Conservation (phyloP, 1,139 yeast genomes). For the Candida mesenterica region DNA sequence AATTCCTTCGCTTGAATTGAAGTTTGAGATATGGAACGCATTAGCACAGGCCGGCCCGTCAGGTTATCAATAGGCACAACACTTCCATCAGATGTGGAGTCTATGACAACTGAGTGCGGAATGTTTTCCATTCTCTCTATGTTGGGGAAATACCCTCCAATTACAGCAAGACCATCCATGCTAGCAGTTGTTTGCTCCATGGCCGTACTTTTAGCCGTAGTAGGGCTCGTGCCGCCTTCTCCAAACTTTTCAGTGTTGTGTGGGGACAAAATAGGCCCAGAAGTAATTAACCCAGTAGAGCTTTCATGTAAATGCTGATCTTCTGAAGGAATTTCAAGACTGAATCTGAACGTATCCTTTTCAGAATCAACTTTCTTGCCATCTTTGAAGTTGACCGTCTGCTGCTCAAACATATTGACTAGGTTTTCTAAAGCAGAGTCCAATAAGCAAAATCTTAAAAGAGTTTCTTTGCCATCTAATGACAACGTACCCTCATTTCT, state of each 20-base stretch:
- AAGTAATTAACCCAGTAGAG: slow-evolving; percentile 49
- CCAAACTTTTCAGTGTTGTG: slow-evolving; percentile 20
- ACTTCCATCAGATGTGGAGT: slow-evolving; percentile 53
- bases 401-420: slow-evolving; percentile 44
- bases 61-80: slow-evolving; percentile 59
- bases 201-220: neutral
- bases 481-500: slow-evolving; percentile 38
- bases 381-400: slow-evolving; percentile 9
- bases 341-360: slow-evolving; percentile 9
- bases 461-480: slow-evolving; percentile 45
- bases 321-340: neutral
- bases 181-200: slow-evolving; percentile 15
- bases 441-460: slow-evolving; percentile 42
- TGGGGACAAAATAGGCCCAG: slow-evolving; percentile 58
- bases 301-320: slow-evolving; percentile 40
- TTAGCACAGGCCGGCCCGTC: slow-evolving; percentile 70
- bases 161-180: slow-evolving; percentile 11
- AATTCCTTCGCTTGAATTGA: slow-evolving; percentile 69
- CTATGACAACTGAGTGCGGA: slow-evolving; percentile 72
- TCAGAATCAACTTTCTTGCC: slow-evolving; percentile 3
- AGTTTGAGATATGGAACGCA: slow-evolving; percentile 63
- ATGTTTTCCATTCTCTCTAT: slow-evolving; percentile 15
- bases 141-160: slow-evolving; percentile 13
- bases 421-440: slow-evolving; percentile 46
- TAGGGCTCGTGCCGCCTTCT: neutral